phyloP scores from a whole-genome alignment of 805 yeast genomes.

The Danielia oregonensis region DNA sequence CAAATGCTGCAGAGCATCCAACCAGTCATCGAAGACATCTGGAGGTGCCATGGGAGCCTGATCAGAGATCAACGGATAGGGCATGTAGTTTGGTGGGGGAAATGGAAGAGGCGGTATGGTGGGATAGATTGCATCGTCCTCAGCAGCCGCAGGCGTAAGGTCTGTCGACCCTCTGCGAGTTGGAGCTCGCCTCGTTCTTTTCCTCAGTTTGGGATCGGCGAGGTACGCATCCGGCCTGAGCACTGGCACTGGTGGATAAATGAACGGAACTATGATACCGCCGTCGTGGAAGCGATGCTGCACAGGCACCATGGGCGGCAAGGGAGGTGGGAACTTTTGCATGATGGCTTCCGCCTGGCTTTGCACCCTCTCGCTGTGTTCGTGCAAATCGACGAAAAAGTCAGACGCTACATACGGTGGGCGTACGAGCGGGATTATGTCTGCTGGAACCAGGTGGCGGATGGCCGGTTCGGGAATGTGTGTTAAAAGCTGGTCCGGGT shows the following conservation, averaged over 20 bases:
- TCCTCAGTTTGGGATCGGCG: background rate
- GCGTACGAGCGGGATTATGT: conserved; percentile 34
- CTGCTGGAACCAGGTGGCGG: conserved; percentile 33
- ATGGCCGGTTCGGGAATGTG: conserved; percentile 2
- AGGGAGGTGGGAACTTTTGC: conserved; percentile 36
- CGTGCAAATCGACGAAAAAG: conserved; percentile 33
- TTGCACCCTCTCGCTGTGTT: conserved; percentile 9
- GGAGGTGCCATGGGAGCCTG: conserved; percentile 30
- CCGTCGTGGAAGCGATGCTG: conserved; percentile 1
- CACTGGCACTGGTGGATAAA: conserved; percentile 41
- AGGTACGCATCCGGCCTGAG: conserved; percentile 10
- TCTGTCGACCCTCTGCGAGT: too few relatives aligned
- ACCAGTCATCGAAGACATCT: conserved; percentile 33
- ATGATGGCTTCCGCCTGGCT: conserved; percentile 23
- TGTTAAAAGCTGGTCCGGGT: conserved; percentile 4
- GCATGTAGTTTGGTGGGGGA: conserved; percentile 44
- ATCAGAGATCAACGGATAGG: conserved; percentile 38
- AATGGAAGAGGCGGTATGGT: conserved; percentile 41
- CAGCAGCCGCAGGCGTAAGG: conserved; percentile 1
- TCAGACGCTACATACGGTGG: conserved; percentile 27
- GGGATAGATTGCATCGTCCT: conserved; percentile 2
- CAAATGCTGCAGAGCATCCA: conserved; percentile 33
- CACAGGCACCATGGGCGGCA: conserved; percentile 24
- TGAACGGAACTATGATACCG: conserved; percentile 42
- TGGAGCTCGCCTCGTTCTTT: too few relatives aligned